Conservation (phyloP, 208 protist genomes). For the Perkinsela sp. region DNA sequence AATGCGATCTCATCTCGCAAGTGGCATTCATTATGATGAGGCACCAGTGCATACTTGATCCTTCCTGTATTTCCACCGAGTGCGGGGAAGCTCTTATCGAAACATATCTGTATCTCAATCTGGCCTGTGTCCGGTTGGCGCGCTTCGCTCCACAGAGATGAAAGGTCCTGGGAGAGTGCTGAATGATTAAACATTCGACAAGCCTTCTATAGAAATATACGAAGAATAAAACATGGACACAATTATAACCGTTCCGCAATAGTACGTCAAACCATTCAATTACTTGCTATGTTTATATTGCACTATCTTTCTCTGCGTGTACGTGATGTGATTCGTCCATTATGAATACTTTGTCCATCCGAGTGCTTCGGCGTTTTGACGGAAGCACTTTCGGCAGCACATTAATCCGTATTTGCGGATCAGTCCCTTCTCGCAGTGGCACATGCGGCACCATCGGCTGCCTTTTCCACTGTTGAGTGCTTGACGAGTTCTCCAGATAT, state of each 20-base stretch:
- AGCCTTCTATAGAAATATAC: too few relatives aligned
- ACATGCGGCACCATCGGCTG: conserved; percentile 52
- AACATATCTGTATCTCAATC: background rate
- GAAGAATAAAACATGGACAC: too few relatives aligned
- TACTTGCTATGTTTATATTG: too few relatives aligned
- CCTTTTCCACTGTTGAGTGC: conserved; percentile 70
- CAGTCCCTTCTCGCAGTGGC: conserved; percentile 64
- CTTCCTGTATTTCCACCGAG: background rate
- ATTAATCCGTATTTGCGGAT: conserved; percentile 78
- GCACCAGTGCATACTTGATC: background rate
- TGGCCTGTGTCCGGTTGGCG: background rate
- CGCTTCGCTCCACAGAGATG: background rate
- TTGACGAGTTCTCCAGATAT: conserved; percentile 66
- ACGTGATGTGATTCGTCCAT: conserved; percentile 4
- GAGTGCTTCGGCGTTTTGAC: conserved; percentile 61
- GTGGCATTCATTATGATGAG: background rate
- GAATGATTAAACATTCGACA: conserved; percentile 8
- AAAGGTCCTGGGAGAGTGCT: background rate
- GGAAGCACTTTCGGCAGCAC: conserved; percentile 75
- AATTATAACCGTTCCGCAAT: too few relatives aligned
- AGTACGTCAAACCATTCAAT: too few relatives aligned
- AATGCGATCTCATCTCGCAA: background rate
- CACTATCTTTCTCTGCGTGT: too few relatives aligned
- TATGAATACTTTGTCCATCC: conserved; percentile 64
- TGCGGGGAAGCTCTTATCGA: background rate